Conservation (phyloP, 331 rosid species). For the Arachis monticola region DNA sequence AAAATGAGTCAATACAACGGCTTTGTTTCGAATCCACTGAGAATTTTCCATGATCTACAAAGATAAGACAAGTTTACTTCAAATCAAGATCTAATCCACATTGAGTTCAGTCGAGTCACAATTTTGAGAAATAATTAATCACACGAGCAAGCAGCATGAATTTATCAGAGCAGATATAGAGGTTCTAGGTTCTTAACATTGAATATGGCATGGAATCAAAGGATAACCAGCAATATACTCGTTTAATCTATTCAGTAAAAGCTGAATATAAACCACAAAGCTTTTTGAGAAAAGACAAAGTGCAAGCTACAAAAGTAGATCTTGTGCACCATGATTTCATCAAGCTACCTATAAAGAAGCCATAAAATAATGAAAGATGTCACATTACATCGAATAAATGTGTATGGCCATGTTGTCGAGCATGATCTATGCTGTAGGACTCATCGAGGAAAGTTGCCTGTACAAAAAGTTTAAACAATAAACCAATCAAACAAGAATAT, state of each 20-base stretch:
- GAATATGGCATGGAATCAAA: not conserved
- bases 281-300: conserved; percentile 18
- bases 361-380: conserved; percentile 26
- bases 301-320: conserved; percentile 2
- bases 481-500: conserved; percentile 25
- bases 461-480: conserved; percentile 38
- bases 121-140: conserved; percentile 11
- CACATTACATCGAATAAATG: conserved; percentile 77
- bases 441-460: conserved; percentile 97
- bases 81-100: conserved; percentile 12
- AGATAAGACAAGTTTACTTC: conserved; percentile 15
- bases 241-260: conserved; percentile 12
- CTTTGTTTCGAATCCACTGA: conserved; percentile 90
- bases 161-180: not conserved
- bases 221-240: conserved; percentile 9
- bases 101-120: conserved; percentile 24
- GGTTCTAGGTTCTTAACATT: conserved; percentile 20
- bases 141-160: not conserved
- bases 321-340: conserved; percentile 19
- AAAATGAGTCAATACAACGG: conserved; percentile 89
- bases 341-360: conserved; percentile 18
- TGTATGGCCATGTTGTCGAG: conserved; percentile 88
- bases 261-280: conserved; percentile 7
- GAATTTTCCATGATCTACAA: conserved; percentile 80
- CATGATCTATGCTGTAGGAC: conserved; percentile 75